A percentile compares a stretch with the other conserved stretches of the same genome.
Evolutionary conservation across 2,329 filamentous ascomycete species (phyloP).

Genomic region (Lithohypha guttulata): DNA sequence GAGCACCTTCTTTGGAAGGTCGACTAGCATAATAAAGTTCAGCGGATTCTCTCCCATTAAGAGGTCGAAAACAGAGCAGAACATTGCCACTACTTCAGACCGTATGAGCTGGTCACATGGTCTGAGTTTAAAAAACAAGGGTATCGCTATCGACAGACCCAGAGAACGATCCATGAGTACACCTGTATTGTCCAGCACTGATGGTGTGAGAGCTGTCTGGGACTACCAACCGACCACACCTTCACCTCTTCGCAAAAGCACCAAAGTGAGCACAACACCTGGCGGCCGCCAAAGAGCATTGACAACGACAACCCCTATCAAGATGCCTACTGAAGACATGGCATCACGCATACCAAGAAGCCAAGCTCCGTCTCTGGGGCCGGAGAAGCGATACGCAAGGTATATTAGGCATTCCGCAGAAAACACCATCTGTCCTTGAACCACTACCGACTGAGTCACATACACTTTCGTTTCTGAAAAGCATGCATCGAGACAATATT

Average conservation of each 20-base stretch:
- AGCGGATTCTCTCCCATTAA: neutral
- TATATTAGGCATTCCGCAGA: neutral
- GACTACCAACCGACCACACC: slow-evolving; percentile 11
- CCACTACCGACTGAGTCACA: no score
- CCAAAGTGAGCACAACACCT: slow-evolving; percentile 1
- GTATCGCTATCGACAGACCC: neutral
- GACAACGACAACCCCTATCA: slow-evolving; percentile 2
- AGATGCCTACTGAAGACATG: neutral
- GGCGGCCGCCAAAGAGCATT: neutral
- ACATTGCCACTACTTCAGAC: neutral
- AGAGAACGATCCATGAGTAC: slow-evolving; percentile 5
- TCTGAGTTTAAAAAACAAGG: neutral
- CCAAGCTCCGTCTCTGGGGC: neutral
- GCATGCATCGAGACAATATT: no score
- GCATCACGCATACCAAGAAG: neutral
- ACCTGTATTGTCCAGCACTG: neutral
- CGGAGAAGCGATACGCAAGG: slow-evolving; percentile 3
- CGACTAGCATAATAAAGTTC: slow-evolving; percentile 3
- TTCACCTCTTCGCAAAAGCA: slow-evolving; percentile 10
- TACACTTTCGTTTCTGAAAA: no score
- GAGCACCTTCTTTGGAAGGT: slow-evolving; percentile 5
- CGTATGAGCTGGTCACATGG: slow-evolving; percentile 2
- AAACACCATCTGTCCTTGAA: neutral
- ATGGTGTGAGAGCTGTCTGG: slow-evolving; percentile 6
- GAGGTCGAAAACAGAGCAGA: slow-evolving; percentile 1